Percentiles rank a stretch among this genome's conserved stretches.
phyloP scores from a whole-genome alignment of 441 rosid genomes.

The Syzygium syzygioides region DNA sequence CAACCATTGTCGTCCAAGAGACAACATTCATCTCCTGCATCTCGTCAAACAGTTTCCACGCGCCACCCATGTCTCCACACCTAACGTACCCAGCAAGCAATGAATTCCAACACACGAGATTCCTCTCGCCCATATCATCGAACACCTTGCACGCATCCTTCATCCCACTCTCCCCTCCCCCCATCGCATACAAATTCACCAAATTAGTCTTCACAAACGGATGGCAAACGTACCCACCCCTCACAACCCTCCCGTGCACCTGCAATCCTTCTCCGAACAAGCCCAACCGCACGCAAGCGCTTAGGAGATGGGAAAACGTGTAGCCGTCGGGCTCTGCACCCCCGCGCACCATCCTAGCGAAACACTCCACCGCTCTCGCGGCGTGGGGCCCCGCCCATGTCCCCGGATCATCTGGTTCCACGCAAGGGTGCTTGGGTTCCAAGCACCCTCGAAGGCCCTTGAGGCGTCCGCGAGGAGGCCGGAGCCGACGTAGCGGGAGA shows the following conservation, averaged over 20 bases:
- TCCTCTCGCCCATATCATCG: conserved; percentile 5
- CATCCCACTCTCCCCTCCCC: not conserved
- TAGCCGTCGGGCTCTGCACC: conserved; percentile 31
- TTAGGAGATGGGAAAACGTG: conserved; percentile 40
- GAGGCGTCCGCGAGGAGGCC: conserved; percentile 20
- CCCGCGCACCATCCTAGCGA: conserved; percentile 25
- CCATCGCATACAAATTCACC: conserved; percentile 1
- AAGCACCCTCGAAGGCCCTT: conserved; percentile 13
- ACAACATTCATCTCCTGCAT: conserved; percentile 44
- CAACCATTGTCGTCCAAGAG: conserved; percentile 46
- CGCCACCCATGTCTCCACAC: conserved; percentile 24
- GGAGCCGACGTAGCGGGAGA: conserved; percentile 26
- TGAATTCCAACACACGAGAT: conserved; percentile 40
- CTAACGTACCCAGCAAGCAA: conserved; percentile 37
- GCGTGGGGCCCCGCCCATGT: conserved; percentile 18
- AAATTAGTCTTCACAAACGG: conserved; percentile 33
- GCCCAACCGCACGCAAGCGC: conserved; percentile 26
- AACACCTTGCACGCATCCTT: not conserved
- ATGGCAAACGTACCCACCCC: conserved; percentile 30
- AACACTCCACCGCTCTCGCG: conserved; percentile 21
- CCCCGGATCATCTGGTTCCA: conserved; percentile 54
- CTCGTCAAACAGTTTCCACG: conserved; percentile 31
- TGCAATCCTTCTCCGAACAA: conserved; percentile 36
- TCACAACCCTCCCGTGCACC: conserved; percentile 35
- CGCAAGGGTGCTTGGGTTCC: conserved; percentile 26